These are phyloP conservation scores for Thyridium curvatum DNA, from an alignment of 2,329 filamentous ascomycete genomes.

Conservation along the genomic window DNA sequence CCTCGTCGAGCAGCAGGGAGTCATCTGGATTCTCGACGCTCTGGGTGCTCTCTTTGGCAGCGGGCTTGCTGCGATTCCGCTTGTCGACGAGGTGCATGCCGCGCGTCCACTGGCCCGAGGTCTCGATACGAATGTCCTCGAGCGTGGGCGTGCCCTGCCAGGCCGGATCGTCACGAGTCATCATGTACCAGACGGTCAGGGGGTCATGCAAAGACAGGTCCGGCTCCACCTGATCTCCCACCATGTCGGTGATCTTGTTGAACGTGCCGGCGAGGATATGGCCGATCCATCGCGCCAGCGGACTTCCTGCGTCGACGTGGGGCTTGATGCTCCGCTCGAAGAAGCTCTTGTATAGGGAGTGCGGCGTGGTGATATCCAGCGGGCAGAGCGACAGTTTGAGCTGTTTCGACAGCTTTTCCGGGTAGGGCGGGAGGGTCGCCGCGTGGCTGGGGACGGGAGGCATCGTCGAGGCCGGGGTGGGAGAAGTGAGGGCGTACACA, in stretches of 20 bases:
- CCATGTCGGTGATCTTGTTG: slow-evolving; percentile 58
- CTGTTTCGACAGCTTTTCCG: slow-evolving; percentile 51
- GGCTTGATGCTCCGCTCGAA: slow-evolving; percentile 52
- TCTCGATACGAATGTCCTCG: slow-evolving; percentile 87
- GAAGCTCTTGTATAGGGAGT: slow-evolving; percentile 55
- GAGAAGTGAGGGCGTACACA: slow-evolving; percentile 71
- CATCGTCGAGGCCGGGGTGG: slow-evolving; percentile 70
- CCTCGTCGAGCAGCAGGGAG: slow-evolving; percentile 41
- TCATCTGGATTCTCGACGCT: slow-evolving; percentile 28
- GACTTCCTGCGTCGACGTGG: slow-evolving; percentile 56
- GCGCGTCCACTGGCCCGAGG: slow-evolving; percentile 86
- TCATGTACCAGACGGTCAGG: slow-evolving; percentile 71
- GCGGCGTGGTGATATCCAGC: slow-evolving; percentile 69
- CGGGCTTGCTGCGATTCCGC: slow-evolving; percentile 49
- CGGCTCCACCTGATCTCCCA: slow-evolving; percentile 49
- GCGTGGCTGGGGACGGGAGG: slow-evolving; percentile 55
- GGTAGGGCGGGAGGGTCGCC: slow-evolving; percentile 53
- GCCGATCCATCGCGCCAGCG: slow-evolving; percentile 66
- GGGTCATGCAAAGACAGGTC: slow-evolving; percentile 71
- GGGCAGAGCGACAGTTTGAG: slow-evolving; percentile 68
- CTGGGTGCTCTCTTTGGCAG: not conserved
- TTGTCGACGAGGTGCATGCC: slow-evolving; percentile 86
- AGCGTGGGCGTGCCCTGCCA: slow-evolving; percentile 53
- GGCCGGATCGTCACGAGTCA: slow-evolving; percentile 51
- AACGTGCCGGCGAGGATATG: slow-evolving; percentile 69